Conservation (phyloP, 2,329 filamentous ascomycete species). For the Xylariales sp. region DNA sequence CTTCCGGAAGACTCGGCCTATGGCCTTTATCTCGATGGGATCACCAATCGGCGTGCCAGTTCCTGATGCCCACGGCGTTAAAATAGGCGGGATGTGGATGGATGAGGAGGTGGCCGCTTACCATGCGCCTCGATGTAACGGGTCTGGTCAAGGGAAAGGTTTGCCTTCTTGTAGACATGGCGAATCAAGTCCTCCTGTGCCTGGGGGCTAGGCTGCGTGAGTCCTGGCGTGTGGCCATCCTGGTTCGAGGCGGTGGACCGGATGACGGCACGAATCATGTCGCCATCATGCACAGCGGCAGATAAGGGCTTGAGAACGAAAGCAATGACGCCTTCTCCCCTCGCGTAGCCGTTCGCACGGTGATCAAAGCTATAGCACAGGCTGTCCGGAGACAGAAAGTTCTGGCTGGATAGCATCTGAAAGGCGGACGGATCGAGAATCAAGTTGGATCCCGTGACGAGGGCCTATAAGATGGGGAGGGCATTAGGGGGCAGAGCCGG, state of each 20-base stretch:
- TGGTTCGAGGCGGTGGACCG: slow-evolving; percentile 17
- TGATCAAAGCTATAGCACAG: slow-evolving; percentile 9
- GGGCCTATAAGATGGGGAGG: no score
- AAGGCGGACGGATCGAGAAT: slow-evolving; percentile 18
- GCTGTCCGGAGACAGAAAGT: slow-evolving; percentile 31
- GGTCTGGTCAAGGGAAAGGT: slow-evolving; percentile 3
- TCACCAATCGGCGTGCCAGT: slow-evolving; percentile 35
- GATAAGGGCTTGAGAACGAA: slow-evolving; percentile 44
- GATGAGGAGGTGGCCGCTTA: neutral
- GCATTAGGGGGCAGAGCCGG: no score
- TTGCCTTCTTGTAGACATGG: slow-evolving; percentile 17
- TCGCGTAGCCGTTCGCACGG: slow-evolving; percentile 21
- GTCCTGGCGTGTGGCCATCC: slow-evolving; percentile 14
- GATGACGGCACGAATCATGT: slow-evolving; percentile 29
- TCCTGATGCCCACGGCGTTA: slow-evolving; percentile 13
- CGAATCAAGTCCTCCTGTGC: slow-evolving; percentile 23
- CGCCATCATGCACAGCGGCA: slow-evolving; percentile 34
- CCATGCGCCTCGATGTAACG: slow-evolving; percentile 21
- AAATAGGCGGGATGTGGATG: neutral
- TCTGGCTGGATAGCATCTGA: slow-evolving; percentile 15
- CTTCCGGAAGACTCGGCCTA: slow-evolving; percentile 16
- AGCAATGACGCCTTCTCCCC: slow-evolving; percentile 43
- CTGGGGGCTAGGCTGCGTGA: slow-evolving; percentile 14
- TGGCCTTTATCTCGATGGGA: slow-evolving; percentile 28
- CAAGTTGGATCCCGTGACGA: slow-evolving; percentile 22